Evolutionary conservation across 371 early-diverging fungal genomes (phyloP).

Genomic region (Zychaea mexicana): DNA sequence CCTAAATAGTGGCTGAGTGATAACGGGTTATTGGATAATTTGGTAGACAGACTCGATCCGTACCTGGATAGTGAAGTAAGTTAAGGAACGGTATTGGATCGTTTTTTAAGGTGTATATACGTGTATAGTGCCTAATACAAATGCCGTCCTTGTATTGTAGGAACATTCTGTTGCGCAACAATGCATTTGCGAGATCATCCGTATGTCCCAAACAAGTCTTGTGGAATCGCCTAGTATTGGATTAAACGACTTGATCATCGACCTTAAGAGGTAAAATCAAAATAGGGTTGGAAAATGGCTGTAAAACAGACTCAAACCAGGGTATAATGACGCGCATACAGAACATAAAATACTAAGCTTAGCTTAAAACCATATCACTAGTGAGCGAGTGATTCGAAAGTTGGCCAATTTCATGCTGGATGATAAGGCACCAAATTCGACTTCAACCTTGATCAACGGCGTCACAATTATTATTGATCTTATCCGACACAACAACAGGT

Average conservation of each 20-base stretch:
- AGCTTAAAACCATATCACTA: too few species aligned
- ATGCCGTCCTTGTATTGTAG: constrained; percentile 30
- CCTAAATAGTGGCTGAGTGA: constrained; percentile 90
- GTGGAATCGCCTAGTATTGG: constrained; percentile 73
- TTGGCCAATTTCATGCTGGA: constrained; percentile 90
- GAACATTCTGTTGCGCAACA: constrained; percentile 88
- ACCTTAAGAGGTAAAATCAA: constrained; percentile 79
- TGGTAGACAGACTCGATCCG: constrained; percentile 84
- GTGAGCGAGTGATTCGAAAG: constrained; percentile 66
- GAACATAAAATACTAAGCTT: too few species aligned
- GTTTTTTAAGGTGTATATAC: neutral
- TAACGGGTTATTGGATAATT: constrained; percentile 72
- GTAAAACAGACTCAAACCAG: neutral
- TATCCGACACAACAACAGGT: constrained; percentile 89
- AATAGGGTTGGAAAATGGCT: neutral
- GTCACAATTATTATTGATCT: constrained; percentile 95
- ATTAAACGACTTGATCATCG: constrained; percentile 68
- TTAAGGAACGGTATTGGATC: too few species aligned
- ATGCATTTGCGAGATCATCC: constrained; percentile 89
- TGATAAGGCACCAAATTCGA: constrained; percentile 69
- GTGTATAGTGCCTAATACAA: neutral
- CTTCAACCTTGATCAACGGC: constrained; percentile 87
- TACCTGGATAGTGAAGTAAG: constrained; percentile 69
- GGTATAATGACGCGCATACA: neutral
- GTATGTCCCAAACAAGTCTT: constrained; percentile 80